Percentiles rank a stretch among this genome's conserved stretches.
Conservation (phyloP, 768 basidiomycete species). For the Pulveroboletus sp. region DNA sequence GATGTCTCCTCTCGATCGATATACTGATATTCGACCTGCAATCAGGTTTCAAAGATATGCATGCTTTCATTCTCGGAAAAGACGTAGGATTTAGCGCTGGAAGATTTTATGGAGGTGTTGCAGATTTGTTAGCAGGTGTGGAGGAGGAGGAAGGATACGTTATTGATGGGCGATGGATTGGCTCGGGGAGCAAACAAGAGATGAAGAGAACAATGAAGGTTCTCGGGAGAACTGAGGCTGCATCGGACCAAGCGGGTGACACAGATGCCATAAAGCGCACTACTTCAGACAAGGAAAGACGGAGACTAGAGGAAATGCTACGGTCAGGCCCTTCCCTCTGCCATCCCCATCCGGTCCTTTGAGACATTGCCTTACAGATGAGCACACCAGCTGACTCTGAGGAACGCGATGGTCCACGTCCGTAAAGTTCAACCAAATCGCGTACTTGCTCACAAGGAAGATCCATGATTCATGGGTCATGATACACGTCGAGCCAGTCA, state of each 20-base stretch:
- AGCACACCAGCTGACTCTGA: not conserved
- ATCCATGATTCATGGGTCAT: too few species aligned
- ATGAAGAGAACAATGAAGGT: slow-evolving; percentile 3
- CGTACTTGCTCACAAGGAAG: too few species aligned
- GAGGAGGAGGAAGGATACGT: slow-evolving; percentile 55
- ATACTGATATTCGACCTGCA: not conserved
- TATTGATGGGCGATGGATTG: slow-evolving; percentile 23
- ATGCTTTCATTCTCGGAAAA: slow-evolving; percentile 83
- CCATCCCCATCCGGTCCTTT: slow-evolving; percentile 2
- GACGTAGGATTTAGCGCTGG: slow-evolving; percentile 90
- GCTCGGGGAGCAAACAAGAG: slow-evolving; percentile 14
- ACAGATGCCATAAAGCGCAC: slow-evolving; percentile 8
- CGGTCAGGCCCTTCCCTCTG: slow-evolving; percentile 6
- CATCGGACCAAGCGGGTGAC: not conserved
- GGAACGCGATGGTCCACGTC: not conserved
- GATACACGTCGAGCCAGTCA: too few species aligned
- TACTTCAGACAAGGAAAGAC: slow-evolving; percentile 24
- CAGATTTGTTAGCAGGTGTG: slow-evolving; percentile 69
- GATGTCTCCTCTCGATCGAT: not conserved
- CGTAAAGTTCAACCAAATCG: not conserved
- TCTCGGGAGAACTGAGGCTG: not conserved
- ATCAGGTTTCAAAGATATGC: slow-evolving; percentile 65
- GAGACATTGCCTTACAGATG: slow-evolving; percentile 1
- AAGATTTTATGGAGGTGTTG: slow-evolving; percentile 85
- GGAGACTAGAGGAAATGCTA: slow-evolving; percentile 25